These are phyloP conservation scores for Phytophthora uliginosa DNA, from an alignment of 352 stramenopile species.

Conservation along the genomic window DNA sequence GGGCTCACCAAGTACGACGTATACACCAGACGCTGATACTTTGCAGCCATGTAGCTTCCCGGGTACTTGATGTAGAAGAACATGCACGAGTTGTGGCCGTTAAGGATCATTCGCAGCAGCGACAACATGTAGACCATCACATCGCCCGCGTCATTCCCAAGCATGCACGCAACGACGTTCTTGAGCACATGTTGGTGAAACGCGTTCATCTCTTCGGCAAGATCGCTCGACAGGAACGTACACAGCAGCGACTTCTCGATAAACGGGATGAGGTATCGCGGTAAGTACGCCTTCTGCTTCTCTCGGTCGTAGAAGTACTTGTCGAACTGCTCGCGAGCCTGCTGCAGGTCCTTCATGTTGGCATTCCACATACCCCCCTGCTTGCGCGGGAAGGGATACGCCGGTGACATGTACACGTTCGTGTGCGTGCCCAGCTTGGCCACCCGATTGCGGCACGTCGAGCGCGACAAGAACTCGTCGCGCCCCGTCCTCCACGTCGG, in stretches of 20 bases:
- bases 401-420: constrained; percentile 81
- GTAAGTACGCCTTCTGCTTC: constrained; percentile 63
- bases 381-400: constrained; percentile 83
- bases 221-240: constrained; percentile 72
- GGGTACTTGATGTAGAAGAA: constrained; percentile 91
- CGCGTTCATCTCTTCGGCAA: constrained; percentile 79
- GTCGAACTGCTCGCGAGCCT: constrained; percentile 77
- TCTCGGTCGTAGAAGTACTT: constrained; percentile 70
- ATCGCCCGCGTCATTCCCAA: constrained; percentile 49
- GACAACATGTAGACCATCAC: constrained; percentile 64
- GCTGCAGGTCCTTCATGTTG: constrained; percentile 70
- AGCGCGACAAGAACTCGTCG: constrained; percentile 77
- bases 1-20: constrained; percentile 77
- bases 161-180: constrained; percentile 76
- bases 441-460: constrained; percentile 69
- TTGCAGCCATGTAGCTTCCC: constrained; percentile 63
- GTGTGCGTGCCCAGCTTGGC: constrained; percentile 81
- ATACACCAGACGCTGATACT: constrained; percentile 78
- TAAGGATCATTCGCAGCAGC: constrained; percentile 81
- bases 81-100: constrained; percentile 80
- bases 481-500: constrained; percentile 73
- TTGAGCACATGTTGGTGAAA: constrained; percentile 88
- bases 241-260: constrained; percentile 83
- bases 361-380: constrained; percentile 78
- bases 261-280: constrained; percentile 67